Conservation (phyloP, 441 rosid species). For the Populus hybrid region DNA sequence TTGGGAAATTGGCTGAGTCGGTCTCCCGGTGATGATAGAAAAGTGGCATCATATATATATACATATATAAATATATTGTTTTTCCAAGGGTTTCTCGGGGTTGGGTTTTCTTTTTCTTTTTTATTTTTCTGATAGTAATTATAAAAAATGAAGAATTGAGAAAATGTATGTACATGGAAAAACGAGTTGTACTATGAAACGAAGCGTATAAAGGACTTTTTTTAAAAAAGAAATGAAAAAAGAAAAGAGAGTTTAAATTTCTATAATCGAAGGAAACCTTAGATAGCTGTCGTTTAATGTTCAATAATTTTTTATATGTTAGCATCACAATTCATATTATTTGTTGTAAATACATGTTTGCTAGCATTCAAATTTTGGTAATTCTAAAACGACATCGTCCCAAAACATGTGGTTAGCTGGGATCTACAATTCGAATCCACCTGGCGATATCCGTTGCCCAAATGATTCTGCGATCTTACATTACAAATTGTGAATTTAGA, state of each 20-base stretch:
- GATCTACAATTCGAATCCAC: background rate
- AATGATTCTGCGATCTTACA: too few relatives aligned
- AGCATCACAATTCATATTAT: too few relatives aligned
- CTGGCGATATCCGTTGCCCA: too few relatives aligned
- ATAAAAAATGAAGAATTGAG: background rate
- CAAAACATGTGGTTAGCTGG: background rate
- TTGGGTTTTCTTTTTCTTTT: conserved; percentile 4
- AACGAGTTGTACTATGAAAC: conserved; percentile 38
- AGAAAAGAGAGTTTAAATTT: conserved; percentile 10
- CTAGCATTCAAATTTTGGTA: background rate
- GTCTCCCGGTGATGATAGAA: conserved; percentile 58
- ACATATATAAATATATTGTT: conserved; percentile 8
- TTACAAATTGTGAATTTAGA: too few relatives aligned
- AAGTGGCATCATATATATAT: conserved; percentile 3
- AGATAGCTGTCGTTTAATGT: background rate
- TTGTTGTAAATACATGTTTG: background rate
- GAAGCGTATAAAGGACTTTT: conserved; percentile 9
- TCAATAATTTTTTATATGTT: background rate
- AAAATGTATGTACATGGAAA: conserved; percentile 18
- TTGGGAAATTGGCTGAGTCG: conserved; percentile 77
- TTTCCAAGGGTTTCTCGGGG: conserved; percentile 14
- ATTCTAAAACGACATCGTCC: background rate
- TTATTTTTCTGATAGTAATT: conserved; percentile 17
- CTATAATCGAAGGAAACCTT: background rate
- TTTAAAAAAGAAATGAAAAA: background rate